These are phyloP conservation scores for Paratinospora sagittata DNA, from an alignment of 164 flowering plant genomes.

Conservation along the genomic window DNA sequence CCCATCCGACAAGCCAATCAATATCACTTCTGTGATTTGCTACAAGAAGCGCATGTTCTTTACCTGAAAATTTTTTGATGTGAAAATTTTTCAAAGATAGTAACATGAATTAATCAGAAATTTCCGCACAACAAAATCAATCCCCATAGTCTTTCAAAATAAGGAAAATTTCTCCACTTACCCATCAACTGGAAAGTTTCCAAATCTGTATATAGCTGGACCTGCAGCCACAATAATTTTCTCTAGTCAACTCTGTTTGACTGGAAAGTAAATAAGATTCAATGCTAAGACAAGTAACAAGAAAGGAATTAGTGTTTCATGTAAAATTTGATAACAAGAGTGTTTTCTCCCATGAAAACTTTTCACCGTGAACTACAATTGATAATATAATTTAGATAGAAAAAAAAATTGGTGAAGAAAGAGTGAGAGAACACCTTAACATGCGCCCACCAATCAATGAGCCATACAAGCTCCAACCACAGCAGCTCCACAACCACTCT, in stretches of 20 bases:
- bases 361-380: too few species aligned
- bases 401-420: not conserved
- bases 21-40: slow-evolving; percentile 89
- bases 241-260: not conserved
- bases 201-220: slow-evolving; percentile 59
- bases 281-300: not conserved
- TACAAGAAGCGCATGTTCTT: slow-evolving; percentile 80
- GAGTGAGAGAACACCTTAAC: slow-evolving; percentile 49
- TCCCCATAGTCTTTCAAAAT: not conserved
- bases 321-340: too few species aligned
- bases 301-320: not conserved
- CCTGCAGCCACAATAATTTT: slow-evolving; percentile 41
- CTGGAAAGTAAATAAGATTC: not conserved
- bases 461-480: slow-evolving; percentile 94
- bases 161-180: slow-evolving; percentile 25
- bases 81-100: not conserved
- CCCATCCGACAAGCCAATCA: slow-evolving; percentile 99
- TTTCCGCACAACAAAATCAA: not conserved
- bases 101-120: not conserved
- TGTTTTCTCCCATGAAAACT: too few species aligned
- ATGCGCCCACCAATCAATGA: slow-evolving; percentile 96
- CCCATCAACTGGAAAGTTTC: slow-evolving; percentile 75
- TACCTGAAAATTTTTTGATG: slow-evolving; percentile 48
- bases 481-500: slow-evolving; percentile 66
- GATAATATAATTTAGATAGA: not conserved